phyloP scores from a whole-genome alignment of 179 eudicot genomes.

The Amaranthus tricolor region DNA sequence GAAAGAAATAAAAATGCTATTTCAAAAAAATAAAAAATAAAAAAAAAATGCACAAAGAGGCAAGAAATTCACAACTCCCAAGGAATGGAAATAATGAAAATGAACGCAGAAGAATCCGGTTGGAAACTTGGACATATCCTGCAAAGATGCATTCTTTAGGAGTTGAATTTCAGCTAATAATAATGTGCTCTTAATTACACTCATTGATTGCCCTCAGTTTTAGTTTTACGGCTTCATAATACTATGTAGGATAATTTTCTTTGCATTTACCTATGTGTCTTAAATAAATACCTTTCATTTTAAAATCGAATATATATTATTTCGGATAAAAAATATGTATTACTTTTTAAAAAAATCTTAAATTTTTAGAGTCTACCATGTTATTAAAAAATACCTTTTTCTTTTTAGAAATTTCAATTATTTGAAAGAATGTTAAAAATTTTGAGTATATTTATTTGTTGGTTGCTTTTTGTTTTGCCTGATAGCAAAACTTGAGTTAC shows the following conservation, averaged over 20 bases:
- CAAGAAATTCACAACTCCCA: constrained; percentile 22
- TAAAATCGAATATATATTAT: too few relatives aligned
- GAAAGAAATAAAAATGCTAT: not conserved
- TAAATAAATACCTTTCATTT: too few relatives aligned
- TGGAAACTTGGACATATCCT: constrained; percentile 58
- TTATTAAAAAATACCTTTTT: too few relatives aligned
- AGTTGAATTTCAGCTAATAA: constrained; percentile 35
- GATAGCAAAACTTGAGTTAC: too few relatives aligned
- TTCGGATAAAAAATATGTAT: too few relatives aligned
- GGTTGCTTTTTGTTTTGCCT: too few relatives aligned
- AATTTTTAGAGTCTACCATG: too few relatives aligned
- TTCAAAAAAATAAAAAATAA: not conserved
- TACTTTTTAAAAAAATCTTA: too few relatives aligned
- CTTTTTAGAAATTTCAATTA: too few relatives aligned
- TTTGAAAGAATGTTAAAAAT: too few relatives aligned
- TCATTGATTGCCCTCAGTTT: constrained; percentile 9
- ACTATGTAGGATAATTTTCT: not conserved
- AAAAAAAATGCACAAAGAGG: constrained; percentile 8
- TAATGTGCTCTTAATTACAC: constrained; percentile 34
- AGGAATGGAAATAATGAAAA: constrained; percentile 5
- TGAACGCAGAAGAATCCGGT: constrained; percentile 48
- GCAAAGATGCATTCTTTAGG: constrained; percentile 41
- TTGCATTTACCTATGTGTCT: not conserved
- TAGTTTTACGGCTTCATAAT: not conserved
- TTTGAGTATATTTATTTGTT: too few relatives aligned